A percentile compares a stretch with the other conserved stretches of the same genome.
Evolutionary conservation across 306 rosid species (phyloP).

Genomic region (Dalbergia cochinchinensis): DNA sequence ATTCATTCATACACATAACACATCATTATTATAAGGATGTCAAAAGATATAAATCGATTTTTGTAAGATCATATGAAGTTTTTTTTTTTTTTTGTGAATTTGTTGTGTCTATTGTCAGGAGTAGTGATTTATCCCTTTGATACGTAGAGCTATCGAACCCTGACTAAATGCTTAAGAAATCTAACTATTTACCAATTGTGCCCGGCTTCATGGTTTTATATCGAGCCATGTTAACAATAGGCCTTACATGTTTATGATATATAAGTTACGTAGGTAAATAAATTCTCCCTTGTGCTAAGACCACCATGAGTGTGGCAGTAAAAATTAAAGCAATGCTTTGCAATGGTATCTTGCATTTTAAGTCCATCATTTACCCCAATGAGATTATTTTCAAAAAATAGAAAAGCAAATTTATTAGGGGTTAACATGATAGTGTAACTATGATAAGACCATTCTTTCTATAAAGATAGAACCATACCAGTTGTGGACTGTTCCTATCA

Average conservation of each 20-base stretch:
- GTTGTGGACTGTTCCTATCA: conserved; percentile 72
- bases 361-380: neutral
- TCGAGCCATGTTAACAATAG: neutral
- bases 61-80: neutral
- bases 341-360: neutral
- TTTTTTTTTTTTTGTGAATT: too few species aligned
- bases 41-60: neutral
- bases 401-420: neutral
- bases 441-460: conserved; percentile 12
- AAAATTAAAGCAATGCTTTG: neutral
- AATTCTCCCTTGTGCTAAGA: conserved; percentile 17
- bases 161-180: too few species aligned
- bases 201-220: too few species aligned
- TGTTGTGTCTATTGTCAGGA: too few species aligned
- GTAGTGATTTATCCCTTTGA: too few species aligned
- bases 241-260: neutral
- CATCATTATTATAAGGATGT: conserved; percentile 8
- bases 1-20: conserved; percentile 6
- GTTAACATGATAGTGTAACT: neutral
- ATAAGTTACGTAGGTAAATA: neutral
- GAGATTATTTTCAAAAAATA: conserved; percentile 2
- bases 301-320: neutral
- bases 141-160: too few species aligned
- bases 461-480: conserved; percentile 56
- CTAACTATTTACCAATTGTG: too few species aligned